These are phyloP conservation scores for Cicer bijugum DNA, from an alignment of 306 rosid genomes.

Conservation along the genomic window DNA sequence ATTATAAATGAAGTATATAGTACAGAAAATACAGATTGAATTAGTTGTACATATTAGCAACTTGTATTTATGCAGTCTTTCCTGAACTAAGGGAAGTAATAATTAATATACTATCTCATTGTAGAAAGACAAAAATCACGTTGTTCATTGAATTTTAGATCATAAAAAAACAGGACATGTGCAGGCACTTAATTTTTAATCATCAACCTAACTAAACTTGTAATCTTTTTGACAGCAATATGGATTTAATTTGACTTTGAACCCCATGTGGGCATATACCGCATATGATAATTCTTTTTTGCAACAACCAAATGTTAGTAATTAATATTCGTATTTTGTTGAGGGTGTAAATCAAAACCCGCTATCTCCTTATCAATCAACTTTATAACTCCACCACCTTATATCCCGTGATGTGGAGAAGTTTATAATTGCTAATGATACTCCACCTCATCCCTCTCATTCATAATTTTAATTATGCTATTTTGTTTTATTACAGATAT, in stretches of 20 bases:
- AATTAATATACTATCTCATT: constrained; percentile 18
- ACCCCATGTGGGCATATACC: constrained; percentile 38
- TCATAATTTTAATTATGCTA: not conserved
- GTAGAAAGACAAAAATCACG: constrained; percentile 45
- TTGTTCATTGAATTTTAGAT: constrained; percentile 45
- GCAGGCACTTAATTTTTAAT: constrained; percentile 40
- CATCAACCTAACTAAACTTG: constrained; percentile 42
- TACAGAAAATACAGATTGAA: constrained; percentile 30
- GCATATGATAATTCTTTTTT: no score
- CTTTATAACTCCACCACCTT: no score
- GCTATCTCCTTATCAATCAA: no score
- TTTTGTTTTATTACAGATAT: not conserved
- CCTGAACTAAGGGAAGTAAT: constrained; percentile 14
- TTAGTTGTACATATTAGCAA: constrained; percentile 34
- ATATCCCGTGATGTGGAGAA: not conserved
- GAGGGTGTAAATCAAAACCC: no score
- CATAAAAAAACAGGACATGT: constrained; percentile 41
- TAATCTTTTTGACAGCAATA: constrained; percentile 41
- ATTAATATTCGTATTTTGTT: no score
- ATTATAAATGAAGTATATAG: constrained; percentile 30
- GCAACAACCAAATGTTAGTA: no score
- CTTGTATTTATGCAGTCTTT: constrained; percentile 7
- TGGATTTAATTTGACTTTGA: constrained; percentile 45
- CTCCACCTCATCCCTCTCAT: not conserved
- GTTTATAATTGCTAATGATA: constrained; percentile 24